Base-by-base conservation (phyloP, 345 rosid species). In the Lepidium africanum region DNA sequence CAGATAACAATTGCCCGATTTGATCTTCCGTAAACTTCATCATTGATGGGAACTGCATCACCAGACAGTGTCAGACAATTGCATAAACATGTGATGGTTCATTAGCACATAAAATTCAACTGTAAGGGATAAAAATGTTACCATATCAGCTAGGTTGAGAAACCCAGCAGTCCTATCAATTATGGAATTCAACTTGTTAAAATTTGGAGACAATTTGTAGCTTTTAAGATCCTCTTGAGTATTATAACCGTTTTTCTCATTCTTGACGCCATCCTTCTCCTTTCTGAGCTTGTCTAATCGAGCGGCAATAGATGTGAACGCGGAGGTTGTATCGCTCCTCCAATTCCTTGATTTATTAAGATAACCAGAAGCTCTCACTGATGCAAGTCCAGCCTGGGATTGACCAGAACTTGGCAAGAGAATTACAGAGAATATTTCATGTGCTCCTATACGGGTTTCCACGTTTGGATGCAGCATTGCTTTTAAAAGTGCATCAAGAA, bases 11-110 rank as follows among this genome's bases (percentile, higher is more conserved):
- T 55, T 85, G 97, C 72, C 89, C 74, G 4, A 91, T 82, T 82
- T 94, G 97, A 80, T 94, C 99, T 79, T 94, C 99, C 2, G 61
- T 87, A 32, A 89, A 77, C 86, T 79, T 87, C 85, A 89, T 76
- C 68, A 85, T 64, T 58, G 67, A 81, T 2, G 92, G 88, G 70
- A 86, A 87, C 99, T 94, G 85, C 51, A 54, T 42, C 64, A 75
- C 60, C 23, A 74, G 46, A 36, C 19, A 47, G 69, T 49, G 39
- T 75, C 17, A 69, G 27, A 63, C 10, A 6, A 75, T 42, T 45
- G 41, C 60, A 49, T 36, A 32, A 41, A 51, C 35, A 32, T 55
- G 23, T 46, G 35, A 47, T 7, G 19, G 30, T 57, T 17, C 47
- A 40, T 7, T 12, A 42, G 61, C 30, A 50, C 32, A 74, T 40